phyloP scores from a whole-genome alignment of 352 stramenopile genomes.

The Pythium brassicae region DNA sequence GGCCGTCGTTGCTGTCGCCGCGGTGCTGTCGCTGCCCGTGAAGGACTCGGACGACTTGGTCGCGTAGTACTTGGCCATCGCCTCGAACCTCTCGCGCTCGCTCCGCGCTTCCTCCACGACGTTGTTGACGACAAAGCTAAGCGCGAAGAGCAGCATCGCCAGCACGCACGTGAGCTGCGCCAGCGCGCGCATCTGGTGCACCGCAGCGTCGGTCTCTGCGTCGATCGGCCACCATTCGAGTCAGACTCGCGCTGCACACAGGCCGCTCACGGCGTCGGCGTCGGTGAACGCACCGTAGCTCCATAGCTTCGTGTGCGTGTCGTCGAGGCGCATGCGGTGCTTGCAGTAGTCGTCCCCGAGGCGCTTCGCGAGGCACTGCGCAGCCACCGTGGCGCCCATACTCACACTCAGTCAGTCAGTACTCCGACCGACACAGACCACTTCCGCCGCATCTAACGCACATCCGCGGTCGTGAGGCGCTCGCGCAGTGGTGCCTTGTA shows the following conservation, averaged over 20 bases:
- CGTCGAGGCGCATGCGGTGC: slow-evolving; percentile 36
- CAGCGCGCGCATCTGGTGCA: slow-evolving; percentile 54
- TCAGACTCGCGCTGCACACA: neutral
- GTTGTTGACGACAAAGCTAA: slow-evolving; percentile 61
- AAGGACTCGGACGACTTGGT: slow-evolving; percentile 3
- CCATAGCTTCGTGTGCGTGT: slow-evolving; percentile 45
- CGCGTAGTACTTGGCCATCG: slow-evolving; percentile 15
- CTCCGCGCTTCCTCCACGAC: slow-evolving; percentile 22
- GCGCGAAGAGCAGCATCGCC: slow-evolving; percentile 42
- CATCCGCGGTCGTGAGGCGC: slow-evolving; percentile 35
- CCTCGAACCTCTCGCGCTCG: slow-evolving; percentile 15
- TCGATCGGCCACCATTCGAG: neutral
- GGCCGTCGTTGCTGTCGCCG: slow-evolving; percentile 2
- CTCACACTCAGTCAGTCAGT: slow-evolving; percentile 5
- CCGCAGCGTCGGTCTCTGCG: slow-evolving; percentile 37
- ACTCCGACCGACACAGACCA: no score
- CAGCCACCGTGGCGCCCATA: no score
- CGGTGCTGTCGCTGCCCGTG: slow-evolving; percentile 1
- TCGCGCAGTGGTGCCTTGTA: slow-evolving; percentile 28
- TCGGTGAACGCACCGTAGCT: slow-evolving; percentile 35
- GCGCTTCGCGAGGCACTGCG: slow-evolving; percentile 32
- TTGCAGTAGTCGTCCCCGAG: slow-evolving; percentile 56
- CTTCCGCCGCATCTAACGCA: no score
- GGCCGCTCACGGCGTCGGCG: no score
- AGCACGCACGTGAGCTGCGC: slow-evolving; percentile 54